Percentiles rank a stretch among this genome's conserved stretches.
These are phyloP conservation scores for Antrodiella citrinella DNA, from an alignment of 768 basidiomycete species.

Conservation along the genomic window DNA sequence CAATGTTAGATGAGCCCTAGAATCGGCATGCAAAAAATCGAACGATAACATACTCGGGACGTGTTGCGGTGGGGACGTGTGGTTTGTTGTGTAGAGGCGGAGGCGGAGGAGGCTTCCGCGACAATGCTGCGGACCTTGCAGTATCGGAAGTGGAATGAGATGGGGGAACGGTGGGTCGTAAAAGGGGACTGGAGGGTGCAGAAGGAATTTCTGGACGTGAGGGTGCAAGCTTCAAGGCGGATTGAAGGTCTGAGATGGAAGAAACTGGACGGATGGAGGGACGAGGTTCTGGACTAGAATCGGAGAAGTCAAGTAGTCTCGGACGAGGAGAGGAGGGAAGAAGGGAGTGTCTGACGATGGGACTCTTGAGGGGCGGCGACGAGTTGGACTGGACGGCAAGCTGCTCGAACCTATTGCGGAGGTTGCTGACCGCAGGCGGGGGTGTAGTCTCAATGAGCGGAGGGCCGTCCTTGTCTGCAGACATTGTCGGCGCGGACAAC, in stretches of 20 bases:
- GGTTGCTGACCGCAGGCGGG: slow-evolving; percentile 56
- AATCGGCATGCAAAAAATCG: neutral
- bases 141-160: neutral
- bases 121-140: slow-evolving; percentile 3
- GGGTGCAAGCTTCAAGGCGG: slow-evolving; percentile 38
- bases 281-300: slow-evolving; percentile 17
- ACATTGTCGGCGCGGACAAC: neutral
- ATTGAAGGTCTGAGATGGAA: slow-evolving; percentile 48
- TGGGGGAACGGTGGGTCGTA: slow-evolving; percentile 26
- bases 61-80: slow-evolving; percentile 1
- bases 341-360: neutral
- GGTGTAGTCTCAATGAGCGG: slow-evolving; percentile 44
- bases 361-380: slow-evolving; percentile 4
- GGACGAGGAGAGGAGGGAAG: slow-evolving; percentile 24
- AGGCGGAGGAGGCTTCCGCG: slow-evolving; percentile 11
- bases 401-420: slow-evolving; percentile 66
- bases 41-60: neutral
- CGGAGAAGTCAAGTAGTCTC: slow-evolving; percentile 23
- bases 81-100: neutral
- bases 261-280: slow-evolving; percentile 37
- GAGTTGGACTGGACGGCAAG: slow-evolving; percentile 36
- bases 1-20: neutral
- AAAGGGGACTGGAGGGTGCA: slow-evolving; percentile 38
- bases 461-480: neutral
- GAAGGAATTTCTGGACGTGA: slow-evolving; percentile 49